Percentiles rank a stretch among this genome's conserved stretches.
phyloP scores from a whole-genome alignment of 2,329 filamentous ascomycete species.

The Xylariaceae sp. region DNA sequence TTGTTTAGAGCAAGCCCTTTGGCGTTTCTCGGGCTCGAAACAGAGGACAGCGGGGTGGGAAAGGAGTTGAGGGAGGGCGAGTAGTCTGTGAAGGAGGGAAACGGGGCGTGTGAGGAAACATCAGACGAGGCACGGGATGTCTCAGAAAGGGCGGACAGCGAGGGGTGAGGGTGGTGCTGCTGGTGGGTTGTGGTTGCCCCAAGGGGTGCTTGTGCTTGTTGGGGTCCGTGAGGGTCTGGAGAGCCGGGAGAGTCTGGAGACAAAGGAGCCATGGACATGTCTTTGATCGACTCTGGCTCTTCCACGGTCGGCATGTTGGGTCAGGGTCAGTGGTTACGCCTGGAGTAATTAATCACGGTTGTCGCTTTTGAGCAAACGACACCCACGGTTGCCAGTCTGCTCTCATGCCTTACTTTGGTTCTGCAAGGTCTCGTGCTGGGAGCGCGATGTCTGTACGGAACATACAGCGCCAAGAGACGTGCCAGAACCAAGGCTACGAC shows the following conservation, averaged over 20 bases:
- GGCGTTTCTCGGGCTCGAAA: slow-evolving; percentile 25
- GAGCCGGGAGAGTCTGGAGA: slow-evolving; percentile 10
- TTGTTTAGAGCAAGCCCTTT: slow-evolving; percentile 28
- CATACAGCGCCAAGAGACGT: too few relatives aligned
- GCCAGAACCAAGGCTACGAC: too few relatives aligned
- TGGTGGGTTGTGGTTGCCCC: background rate
- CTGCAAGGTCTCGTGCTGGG: too few relatives aligned
- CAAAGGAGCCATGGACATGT: background rate
- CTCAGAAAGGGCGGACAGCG: slow-evolving; percentile 31
- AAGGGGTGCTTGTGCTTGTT: background rate
- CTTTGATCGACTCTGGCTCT: too few relatives aligned
- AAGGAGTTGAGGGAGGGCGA: slow-evolving; percentile 23
- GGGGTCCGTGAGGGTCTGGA: background rate
- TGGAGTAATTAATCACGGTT: too few relatives aligned
- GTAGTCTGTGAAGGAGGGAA: slow-evolving; percentile 24
- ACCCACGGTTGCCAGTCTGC: too few relatives aligned
- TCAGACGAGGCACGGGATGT: slow-evolving; percentile 38
- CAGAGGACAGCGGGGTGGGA: slow-evolving; percentile 26
- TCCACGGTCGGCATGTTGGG: too few relatives aligned
- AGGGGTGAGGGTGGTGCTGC: slow-evolving; percentile 19
- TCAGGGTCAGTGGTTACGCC: too few relatives aligned
- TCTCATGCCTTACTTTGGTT: too few relatives aligned
- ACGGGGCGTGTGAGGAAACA: slow-evolving; percentile 20
- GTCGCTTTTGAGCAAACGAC: too few relatives aligned
- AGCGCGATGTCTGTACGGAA: too few relatives aligned